A percentile compares a stretch with the other conserved stretches of the same genome.
phyloP scores from a whole-genome alignment of 805 yeast genomes.

The Saturnispora galanensis region DNA sequence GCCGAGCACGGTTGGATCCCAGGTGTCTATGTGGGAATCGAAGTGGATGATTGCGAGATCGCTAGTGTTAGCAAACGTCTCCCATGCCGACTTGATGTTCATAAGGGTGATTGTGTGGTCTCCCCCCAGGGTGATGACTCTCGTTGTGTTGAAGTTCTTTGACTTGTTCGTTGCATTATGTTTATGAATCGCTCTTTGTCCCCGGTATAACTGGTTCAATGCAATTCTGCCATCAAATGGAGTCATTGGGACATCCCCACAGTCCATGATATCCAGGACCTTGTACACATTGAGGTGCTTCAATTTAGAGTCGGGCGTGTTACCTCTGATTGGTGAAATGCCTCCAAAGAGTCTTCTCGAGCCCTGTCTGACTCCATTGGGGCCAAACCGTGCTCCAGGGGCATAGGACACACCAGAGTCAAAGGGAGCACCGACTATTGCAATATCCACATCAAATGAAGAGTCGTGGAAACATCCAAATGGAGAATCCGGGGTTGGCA shows the following conservation, averaged over 20 bases:
- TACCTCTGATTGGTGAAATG: constrained; percentile 31
- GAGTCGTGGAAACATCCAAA: constrained; percentile 35
- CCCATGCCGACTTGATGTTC: constrained; percentile 42
- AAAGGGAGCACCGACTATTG: constrained; percentile 50
- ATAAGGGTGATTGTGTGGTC: constrained; percentile 50
- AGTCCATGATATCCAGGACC: constrained; percentile 36
- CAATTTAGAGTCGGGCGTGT: constrained; percentile 27
- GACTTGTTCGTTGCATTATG: constrained; percentile 22
- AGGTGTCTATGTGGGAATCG: constrained; percentile 63
- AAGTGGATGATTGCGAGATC: constrained; percentile 49
- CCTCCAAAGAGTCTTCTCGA: constrained; percentile 38
- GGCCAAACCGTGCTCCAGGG: constrained; percentile 54
- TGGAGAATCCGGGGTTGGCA: constrained; percentile 30
- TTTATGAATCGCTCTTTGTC: constrained; percentile 37
- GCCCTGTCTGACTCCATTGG: constrained; percentile 36
- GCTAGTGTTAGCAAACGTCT: constrained; percentile 35
- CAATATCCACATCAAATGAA: constrained; percentile 35
- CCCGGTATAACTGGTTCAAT: constrained; percentile 46
- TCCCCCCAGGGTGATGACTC: constrained; percentile 48
- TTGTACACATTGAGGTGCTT: constrained; percentile 34
- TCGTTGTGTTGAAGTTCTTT: constrained; percentile 17
- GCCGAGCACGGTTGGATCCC: constrained; percentile 56
- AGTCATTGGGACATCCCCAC: constrained; percentile 53
- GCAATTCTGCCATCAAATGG: constrained; percentile 54
- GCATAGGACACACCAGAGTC: constrained; percentile 47